Percentiles rank a stretch among this genome's conserved stretches.
Evolutionary conservation across 2,329 filamentous ascomycete species (phyloP).

Genomic region (Microdochium trichocladiopsis): DNA sequence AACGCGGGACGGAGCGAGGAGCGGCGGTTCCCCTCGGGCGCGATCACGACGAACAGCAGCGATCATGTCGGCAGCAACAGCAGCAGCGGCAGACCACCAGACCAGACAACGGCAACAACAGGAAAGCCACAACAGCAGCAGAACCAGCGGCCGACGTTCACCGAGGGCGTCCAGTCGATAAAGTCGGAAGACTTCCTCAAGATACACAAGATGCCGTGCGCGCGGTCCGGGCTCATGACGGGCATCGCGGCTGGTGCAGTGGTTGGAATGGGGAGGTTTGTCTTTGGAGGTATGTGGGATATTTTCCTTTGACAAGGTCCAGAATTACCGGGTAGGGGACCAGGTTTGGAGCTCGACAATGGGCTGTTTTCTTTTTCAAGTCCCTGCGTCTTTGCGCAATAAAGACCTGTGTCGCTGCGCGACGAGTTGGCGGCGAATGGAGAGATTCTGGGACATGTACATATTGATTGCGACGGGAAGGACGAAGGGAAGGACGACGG

Average conservation of each 20-base stretch:
- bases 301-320: neutral
- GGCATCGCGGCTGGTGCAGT: conserved; percentile 77
- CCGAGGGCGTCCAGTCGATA: conserved; percentile 61
- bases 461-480: too few relatives aligned
- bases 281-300: conserved; percentile 60
- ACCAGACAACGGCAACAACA: conserved; percentile 11
- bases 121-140: conserved; percentile 29
- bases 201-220: conserved; percentile 75
- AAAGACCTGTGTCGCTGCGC: too few relatives aligned
- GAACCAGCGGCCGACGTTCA: conserved; percentile 34
- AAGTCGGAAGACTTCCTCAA: conserved; percentile 62
- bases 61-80: conserved; percentile 2
- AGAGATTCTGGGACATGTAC: too few relatives aligned
- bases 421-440: too few relatives aligned
- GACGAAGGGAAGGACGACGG: too few relatives aligned
- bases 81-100: neutral
- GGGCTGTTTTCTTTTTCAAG: too few relatives aligned
- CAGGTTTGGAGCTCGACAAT: too few relatives aligned
- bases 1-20: conserved; percentile 6
- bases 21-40: conserved; percentile 8
- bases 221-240: conserved; percentile 72
- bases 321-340: too few relatives aligned
- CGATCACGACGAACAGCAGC: too few relatives aligned
- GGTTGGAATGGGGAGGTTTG: conserved; percentile 64
- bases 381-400: too few relatives aligned